phyloP scores from a whole-genome alignment of 805 yeast genomes.

The Myxozyma melibiosi region DNA sequence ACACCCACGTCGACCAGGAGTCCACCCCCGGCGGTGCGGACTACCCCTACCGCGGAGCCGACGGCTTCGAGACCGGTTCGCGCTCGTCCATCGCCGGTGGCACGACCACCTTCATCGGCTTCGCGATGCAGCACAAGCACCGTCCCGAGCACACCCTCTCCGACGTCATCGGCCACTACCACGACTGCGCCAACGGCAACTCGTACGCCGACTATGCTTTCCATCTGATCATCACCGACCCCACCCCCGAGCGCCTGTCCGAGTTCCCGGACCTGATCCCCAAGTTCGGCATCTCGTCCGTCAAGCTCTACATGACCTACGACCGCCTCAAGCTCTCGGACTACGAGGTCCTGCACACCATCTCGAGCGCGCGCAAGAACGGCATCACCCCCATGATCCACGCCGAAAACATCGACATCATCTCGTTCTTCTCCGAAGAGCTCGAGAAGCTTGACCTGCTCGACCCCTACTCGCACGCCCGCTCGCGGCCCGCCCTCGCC shows the following conservation, averaged over 20 bases:
- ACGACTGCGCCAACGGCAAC: slow-evolving; percentile 40
- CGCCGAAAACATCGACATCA: slow-evolving; percentile 55
- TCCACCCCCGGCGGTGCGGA: slow-evolving; percentile 42
- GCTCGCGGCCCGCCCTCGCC: slow-evolving; percentile 51
- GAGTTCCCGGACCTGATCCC: slow-evolving; percentile 45
- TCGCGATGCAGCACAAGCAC: slow-evolving; percentile 50
- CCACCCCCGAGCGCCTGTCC: slow-evolving; percentile 40
- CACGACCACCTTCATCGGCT: slow-evolving; percentile 52
- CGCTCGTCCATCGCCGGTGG: slow-evolving; percentile 56
- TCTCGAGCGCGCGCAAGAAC: slow-evolving; percentile 47
- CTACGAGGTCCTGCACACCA: slow-evolving; percentile 46
- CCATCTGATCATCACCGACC: slow-evolving; percentile 50
- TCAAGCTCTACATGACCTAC: slow-evolving; percentile 53
- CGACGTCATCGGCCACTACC: slow-evolving; percentile 43
- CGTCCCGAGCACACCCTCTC: slow-evolving; percentile 38
- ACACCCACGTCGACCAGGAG: slow-evolving; percentile 53
- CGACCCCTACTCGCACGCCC: slow-evolving; percentile 52
- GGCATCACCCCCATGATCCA: slow-evolving; percentile 55
- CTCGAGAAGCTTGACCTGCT: slow-evolving; percentile 45
- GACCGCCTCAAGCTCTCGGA: slow-evolving; percentile 49
- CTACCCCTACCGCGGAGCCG: slow-evolving; percentile 42
- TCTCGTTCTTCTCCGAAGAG: slow-evolving; percentile 48
- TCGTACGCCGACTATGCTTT: slow-evolving; percentile 53
- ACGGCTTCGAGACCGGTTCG: slow-evolving; percentile 50
- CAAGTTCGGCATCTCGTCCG: slow-evolving; percentile 46